Percentiles rank a stretch among this genome's conserved stretches.
phyloP scores from a whole-genome alignment of 1,139 yeast species.

The Geotrichum cucujoidarum region DNA sequence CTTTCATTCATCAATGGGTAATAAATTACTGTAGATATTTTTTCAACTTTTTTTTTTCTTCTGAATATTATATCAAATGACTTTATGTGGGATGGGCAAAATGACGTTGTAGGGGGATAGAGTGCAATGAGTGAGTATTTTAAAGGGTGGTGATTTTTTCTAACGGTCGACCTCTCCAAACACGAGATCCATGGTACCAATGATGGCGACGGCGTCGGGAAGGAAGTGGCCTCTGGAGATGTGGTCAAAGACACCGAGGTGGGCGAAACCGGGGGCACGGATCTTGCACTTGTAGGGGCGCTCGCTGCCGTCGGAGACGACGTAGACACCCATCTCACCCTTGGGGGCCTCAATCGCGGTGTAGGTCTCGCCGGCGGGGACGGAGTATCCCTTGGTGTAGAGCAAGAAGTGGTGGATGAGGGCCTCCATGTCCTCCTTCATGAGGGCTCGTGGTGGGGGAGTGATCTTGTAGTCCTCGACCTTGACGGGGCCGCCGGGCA shows the following conservation, averaged over 20 bases:
- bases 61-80: too few species aligned
- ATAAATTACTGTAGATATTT: too few species aligned
- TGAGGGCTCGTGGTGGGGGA: constrained; percentile 74
- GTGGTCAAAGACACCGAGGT: constrained; percentile 82
- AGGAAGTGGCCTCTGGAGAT: constrained; percentile 79
- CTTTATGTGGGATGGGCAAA: too few species aligned
- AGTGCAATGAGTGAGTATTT: neutral
- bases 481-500: constrained; percentile 91
- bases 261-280: constrained; percentile 91
- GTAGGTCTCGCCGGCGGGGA: constrained; percentile 87
- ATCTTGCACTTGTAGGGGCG: constrained; percentile 91
- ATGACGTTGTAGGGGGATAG: too few species aligned
- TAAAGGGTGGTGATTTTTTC: constrained; percentile 16
- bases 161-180: constrained; percentile 92
- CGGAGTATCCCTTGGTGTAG: constrained; percentile 84
- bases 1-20: too few species aligned
- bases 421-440: constrained; percentile 94
- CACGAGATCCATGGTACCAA: constrained; percentile 93
- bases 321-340: constrained; percentile 92
- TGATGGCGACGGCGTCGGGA: constrained; percentile 91
- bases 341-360: constrained; percentile 92
- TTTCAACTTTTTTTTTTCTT: too few species aligned
- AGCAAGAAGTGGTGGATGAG: constrained; percentile 83
- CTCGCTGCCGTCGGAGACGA: constrained; percentile 84
- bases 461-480: constrained; percentile 84